Percentiles rank a stretch among this genome's conserved stretches.
phyloP scores from a whole-genome alignment of 352 stramenopile genomes.

The Phytopythium kandeliae region DNA sequence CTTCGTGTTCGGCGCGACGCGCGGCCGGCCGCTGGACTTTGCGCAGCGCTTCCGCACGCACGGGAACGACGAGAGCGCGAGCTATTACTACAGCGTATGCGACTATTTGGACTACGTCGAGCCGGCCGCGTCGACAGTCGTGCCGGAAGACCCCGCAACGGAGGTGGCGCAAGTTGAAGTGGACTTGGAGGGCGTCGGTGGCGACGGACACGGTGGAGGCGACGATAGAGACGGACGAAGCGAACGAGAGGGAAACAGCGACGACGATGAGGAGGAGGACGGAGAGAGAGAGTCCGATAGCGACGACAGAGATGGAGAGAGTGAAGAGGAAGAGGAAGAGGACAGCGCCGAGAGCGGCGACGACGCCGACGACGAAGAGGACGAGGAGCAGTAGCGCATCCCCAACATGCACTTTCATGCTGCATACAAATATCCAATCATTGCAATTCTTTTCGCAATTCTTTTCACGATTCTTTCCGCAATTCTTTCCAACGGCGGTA shows the following conservation, averaged over 20 bases:
- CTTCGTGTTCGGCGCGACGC: constrained; percentile 53
- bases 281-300: neutral
- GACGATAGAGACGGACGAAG: constrained; percentile 13
- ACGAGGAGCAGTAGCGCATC: no score
- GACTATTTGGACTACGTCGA: constrained; percentile 63
- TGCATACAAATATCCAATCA: no score
- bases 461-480: no score
- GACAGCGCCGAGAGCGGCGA: neutral
- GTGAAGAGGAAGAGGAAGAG: constrained; percentile 8
- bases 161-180: constrained; percentile 12
- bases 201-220: constrained; percentile 12
- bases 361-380: neutral
- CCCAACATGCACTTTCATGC: no score
- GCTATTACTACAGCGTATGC: constrained; percentile 46
- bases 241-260: constrained; percentile 2
- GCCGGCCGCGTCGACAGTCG: neutral
- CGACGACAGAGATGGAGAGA: neutral
- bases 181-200: constrained; percentile 6
- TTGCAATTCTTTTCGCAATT: no score
- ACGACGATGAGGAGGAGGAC: constrained; percentile 10
- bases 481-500: no score
- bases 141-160: constrained; percentile 10
- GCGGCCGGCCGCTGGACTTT: constrained; percentile 36
- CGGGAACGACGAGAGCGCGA: constrained; percentile 16
- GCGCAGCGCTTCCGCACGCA: constrained; percentile 6